These are phyloP conservation scores for Grosmannia clavigera DNA, from an alignment of 2,329 filamentous ascomycete genomes.

Conservation along the genomic window DNA sequence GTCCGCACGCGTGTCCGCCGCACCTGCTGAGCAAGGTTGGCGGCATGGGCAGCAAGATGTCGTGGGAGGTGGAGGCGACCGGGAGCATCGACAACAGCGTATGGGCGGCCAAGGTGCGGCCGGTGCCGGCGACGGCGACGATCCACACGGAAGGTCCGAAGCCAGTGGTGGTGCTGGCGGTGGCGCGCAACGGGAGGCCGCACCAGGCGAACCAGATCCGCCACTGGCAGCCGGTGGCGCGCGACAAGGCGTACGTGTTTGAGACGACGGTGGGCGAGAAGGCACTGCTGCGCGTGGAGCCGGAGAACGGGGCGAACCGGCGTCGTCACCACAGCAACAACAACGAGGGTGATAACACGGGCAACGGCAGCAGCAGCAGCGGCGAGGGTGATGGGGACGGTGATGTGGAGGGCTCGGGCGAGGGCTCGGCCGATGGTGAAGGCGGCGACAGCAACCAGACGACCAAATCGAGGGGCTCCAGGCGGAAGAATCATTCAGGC, in stretches of 20 bases:
- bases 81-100: constrained; percentile 66
- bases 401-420: background rate
- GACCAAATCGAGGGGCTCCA: background rate
- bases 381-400: background rate
- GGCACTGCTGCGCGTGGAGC: constrained; percentile 67
- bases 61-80: constrained; percentile 70
- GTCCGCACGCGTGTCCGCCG: constrained; percentile 59
- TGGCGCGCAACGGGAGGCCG: constrained; percentile 62
- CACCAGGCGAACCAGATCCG: constrained; percentile 72
- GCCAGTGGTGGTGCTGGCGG: constrained; percentile 72
- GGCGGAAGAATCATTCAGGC: background rate
- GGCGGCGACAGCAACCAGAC: background rate
- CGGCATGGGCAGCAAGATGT: constrained; percentile 71
- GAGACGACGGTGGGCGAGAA: constrained; percentile 82
- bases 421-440: background rate
- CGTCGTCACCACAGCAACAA: background rate
- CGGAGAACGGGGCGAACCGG: constrained; percentile 34
- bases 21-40: constrained; percentile 72
- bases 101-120: constrained; percentile 74
- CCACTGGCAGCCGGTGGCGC: constrained; percentile 66
- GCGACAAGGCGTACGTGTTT: constrained; percentile 61
- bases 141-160: constrained; percentile 69
- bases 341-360: background rate
- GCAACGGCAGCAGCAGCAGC: background rate
- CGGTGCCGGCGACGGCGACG: constrained; percentile 46